Base-by-base conservation (phyloP, 1,284 basidiomycete species). In the Cryptococcus sp. region DNA sequence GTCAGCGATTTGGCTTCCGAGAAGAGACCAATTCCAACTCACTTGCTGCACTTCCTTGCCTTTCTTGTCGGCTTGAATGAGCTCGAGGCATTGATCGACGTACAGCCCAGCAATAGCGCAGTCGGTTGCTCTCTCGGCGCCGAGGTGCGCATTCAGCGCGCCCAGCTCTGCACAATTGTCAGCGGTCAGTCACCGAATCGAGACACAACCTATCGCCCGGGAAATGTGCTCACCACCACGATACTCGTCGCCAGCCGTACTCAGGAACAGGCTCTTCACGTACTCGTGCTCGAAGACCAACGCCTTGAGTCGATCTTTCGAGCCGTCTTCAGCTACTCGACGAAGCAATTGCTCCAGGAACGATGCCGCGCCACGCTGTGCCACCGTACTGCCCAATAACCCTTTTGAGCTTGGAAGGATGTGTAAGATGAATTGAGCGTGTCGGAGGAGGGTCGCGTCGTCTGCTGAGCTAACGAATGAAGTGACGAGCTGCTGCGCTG, bases 91-190 rank as follows among this genome's bases (percentile, higher is more conserved):
- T 6, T 64, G 55, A 5, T 65, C 56, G 2, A 69, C 60, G 50
- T 66, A 72, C 7, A 48, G 52, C 53, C 66, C 69, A 4, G 68
- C 69, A 0, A 74, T 45, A 3, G 57, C 62, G 19, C 46, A 50
- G 50, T 74, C 71, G 20, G 52, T 56, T 1, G 52, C 1, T 11
- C 48, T 40, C 0, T 45, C 22, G 3, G 7, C 22, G 13, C 51
- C 15, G 6, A 71, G 58, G 10, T 47, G 50, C 16, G 42, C 20
- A 0, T 56, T 57, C 1, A 68, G 27, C 3, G 23, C 42, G 31
- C 61, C 46, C 16, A 65, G 22, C 17, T 52, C 64, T 66, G 22
- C 19, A 20, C n/a, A 16, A 15, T 17, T 22, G 42, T 54, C 47
- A 54, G 57, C 54, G 31, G 31, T 35, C 25, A 58, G 27, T 35